A percentile compares a stretch with the other conserved stretches of the same genome.
These are phyloP conservation scores for Pythium myriotylum DNA, from an alignment of 352 stramenopile species.

Conservation along the genomic window DNA sequence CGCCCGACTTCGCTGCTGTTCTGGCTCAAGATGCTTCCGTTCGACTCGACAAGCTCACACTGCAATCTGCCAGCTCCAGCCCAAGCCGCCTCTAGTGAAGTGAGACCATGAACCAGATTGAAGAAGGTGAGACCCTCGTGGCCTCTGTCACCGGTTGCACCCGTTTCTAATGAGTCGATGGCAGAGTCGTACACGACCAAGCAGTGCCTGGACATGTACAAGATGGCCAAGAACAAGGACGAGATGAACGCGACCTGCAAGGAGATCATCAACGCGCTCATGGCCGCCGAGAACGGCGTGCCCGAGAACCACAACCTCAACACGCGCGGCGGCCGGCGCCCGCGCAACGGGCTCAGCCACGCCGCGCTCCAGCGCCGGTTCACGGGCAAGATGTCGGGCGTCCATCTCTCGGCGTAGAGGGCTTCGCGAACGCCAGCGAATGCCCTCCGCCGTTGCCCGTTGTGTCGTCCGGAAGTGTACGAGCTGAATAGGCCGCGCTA, in stretches of 20 bases:
- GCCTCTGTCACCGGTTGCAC: not conserved
- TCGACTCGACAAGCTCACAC: too few species aligned
- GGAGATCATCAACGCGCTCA: constrained; percentile 75
- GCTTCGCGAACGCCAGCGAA: not conserved
- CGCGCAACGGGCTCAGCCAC: constrained; percentile 69
- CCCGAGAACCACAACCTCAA: constrained; percentile 74
- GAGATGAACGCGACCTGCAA: constrained; percentile 72
- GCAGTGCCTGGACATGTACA: constrained; percentile 77
- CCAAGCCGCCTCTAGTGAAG: not conserved
- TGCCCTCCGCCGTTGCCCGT: not conserved
- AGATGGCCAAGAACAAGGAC: constrained; percentile 80
- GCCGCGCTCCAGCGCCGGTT: constrained; percentile 76
- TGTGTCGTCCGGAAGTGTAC: constrained; percentile 2
- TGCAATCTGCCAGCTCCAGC: not conserved
- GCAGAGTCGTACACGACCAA: constrained; percentile 19
- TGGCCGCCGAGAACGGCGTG: constrained; percentile 62
- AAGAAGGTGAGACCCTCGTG: constrained; percentile 6
- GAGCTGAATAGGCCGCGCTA: not conserved
- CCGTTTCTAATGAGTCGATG: not conserved
- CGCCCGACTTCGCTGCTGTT: constrained; percentile 19
- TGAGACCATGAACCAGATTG: constrained; percentile 13
- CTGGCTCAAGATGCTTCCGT: constrained; percentile 9
- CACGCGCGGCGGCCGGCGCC: constrained; percentile 57
- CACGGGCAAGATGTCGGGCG: constrained; percentile 85
- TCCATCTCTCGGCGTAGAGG: constrained; percentile 46